phyloP scores from a whole-genome alignment of 495 filamentous ascomycete species.

The Hypoxylon subgilvum region DNA sequence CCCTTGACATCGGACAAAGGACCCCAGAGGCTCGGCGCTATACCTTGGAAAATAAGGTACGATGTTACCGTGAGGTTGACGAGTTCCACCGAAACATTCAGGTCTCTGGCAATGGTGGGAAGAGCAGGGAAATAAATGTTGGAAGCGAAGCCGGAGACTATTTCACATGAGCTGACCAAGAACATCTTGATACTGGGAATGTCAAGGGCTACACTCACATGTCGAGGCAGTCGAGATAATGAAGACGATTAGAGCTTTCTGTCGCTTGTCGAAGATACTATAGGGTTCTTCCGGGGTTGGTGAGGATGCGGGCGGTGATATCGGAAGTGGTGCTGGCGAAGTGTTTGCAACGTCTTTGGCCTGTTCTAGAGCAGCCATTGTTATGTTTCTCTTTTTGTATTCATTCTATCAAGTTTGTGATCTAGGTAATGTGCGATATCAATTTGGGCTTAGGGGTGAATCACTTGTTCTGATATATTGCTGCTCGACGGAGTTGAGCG shows the following conservation, averaged over 20 bases:
- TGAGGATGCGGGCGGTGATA: slow-evolving; percentile 5
- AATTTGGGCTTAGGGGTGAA: too few species aligned
- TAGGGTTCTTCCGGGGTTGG: slow-evolving; percentile 41
- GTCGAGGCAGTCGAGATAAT: slow-evolving; percentile 58
- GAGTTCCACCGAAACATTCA: slow-evolving; percentile 51
- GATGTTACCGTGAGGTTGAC: slow-evolving; percentile 60
- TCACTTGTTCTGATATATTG: slow-evolving; percentile 13
- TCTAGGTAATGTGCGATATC: too few species aligned
- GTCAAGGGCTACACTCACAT: slow-evolving; percentile 38
- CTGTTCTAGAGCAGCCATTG: slow-evolving; percentile 6
- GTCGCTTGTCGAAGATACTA: slow-evolving; percentile 55
- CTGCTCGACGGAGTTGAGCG: slow-evolving; percentile 26
- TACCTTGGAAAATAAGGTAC: slow-evolving; percentile 59
- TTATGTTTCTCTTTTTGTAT: not conserved
- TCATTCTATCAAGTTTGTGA: too few species aligned
- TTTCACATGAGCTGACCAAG: slow-evolving; percentile 6
- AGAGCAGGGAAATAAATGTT: slow-evolving; percentile 63
- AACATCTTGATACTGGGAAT: not conserved
- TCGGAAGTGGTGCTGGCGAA: slow-evolving; percentile 3
- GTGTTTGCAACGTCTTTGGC: not conserved
- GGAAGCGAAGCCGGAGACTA: slow-evolving; percentile 60
- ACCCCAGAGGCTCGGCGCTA: slow-evolving; percentile 60
- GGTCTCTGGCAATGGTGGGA: slow-evolving; percentile 51
- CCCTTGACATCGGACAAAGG: slow-evolving; percentile 57
- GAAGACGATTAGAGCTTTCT: slow-evolving; percentile 55